A percentile compares a stretch with the other conserved stretches of the same genome.
These are phyloP conservation scores for Crithidia expoeki DNA, from an alignment of 208 protist genomes.

Conservation along the genomic window DNA sequence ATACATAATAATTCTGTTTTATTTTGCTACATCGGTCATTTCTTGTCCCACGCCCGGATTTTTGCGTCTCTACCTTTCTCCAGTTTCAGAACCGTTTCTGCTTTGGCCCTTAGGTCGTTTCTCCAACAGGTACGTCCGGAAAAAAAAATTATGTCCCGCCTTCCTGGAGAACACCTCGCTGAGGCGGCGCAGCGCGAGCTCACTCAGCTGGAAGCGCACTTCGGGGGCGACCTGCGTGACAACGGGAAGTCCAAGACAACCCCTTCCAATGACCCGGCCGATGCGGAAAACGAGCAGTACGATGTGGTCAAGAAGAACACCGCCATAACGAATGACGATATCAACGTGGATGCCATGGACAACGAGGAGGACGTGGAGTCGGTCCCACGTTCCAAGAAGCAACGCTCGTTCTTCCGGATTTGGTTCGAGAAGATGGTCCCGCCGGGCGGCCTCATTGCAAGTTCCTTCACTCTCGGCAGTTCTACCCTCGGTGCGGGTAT, in stretches of 20 bases:
- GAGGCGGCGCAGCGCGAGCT: constrained; percentile 6
- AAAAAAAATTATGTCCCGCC: constrained; percentile 13
- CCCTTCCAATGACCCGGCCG: background rate
- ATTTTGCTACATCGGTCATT: too few species aligned
- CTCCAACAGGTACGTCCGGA: too few species aligned
- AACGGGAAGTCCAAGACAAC: background rate
- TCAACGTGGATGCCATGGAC: constrained; percentile 14
- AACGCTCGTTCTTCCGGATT: constrained; percentile 8
- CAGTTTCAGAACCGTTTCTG: too few species aligned
- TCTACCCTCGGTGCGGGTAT: constrained; percentile 73
- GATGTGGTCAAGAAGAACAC: constrained; percentile 7
- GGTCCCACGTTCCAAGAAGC: constrained; percentile 1
- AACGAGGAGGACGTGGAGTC: constrained; percentile 16
- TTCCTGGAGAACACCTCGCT: constrained; percentile 11
- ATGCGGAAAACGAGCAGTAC: constrained; percentile 8
- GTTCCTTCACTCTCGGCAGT: constrained; percentile 62
- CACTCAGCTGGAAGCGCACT: background rate
- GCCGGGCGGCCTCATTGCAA: constrained; percentile 52
- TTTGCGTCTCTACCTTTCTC: too few species aligned
- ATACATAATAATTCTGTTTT: too few species aligned
- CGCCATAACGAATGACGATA: background rate
- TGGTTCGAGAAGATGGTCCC: constrained; percentile 51
- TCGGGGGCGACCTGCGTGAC: background rate
- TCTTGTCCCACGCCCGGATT: too few species aligned
- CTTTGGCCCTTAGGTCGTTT: too few species aligned